Evolutionary conservation across 129 eudicot genomes (phyloP), one percentile per base, ranked within the genome.

Genomic region (Centella asiatica): DNA sequence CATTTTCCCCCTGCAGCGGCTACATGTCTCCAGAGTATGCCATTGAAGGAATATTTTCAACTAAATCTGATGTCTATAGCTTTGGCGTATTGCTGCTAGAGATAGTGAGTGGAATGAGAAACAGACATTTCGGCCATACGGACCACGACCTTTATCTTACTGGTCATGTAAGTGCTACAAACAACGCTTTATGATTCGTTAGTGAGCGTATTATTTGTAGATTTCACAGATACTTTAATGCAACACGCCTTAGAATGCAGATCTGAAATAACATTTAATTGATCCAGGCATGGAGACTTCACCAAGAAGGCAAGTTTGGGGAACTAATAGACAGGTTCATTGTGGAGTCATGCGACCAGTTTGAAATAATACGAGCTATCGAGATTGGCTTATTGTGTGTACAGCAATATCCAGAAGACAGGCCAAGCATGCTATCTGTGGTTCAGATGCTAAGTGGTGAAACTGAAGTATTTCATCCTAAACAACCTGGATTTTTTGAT

Each of bases 321-420:
- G 78, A 74, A 34, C 31, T 74, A 3, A n/a, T 51, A 8, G 80
- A 76, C 33, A 18, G 47, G 46, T 6, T 13, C 6, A 58, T 60
- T 2, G 33, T 10, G 6, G 72, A 65, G 23, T 51, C 72, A 5
- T 47, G 53, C 23, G 27, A 60, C 46, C 18, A 55, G 10, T 17
- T 9, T 3, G 77, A 76, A 71, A 77, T 54, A 18, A 4, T 71
- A 34, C 67, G 77, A 76, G 67, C 67, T 14, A 76, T 76, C 8
- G 47, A 52, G 28, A 64, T 72, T 14, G 81, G 71, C 6, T 66
- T 77, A 45, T 48, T 77, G 22, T 77, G 81, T 29, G 74, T 62
- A 33, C 77, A 77, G 67, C 66, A 72, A 67, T 60, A 23, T 61
- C 66, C 77, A 22, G 45, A 64, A 44, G 71, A 72, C 65, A 65